Base-by-base conservation (phyloP, 768 basidiomycete genomes). In the Chiua virens region DNA sequence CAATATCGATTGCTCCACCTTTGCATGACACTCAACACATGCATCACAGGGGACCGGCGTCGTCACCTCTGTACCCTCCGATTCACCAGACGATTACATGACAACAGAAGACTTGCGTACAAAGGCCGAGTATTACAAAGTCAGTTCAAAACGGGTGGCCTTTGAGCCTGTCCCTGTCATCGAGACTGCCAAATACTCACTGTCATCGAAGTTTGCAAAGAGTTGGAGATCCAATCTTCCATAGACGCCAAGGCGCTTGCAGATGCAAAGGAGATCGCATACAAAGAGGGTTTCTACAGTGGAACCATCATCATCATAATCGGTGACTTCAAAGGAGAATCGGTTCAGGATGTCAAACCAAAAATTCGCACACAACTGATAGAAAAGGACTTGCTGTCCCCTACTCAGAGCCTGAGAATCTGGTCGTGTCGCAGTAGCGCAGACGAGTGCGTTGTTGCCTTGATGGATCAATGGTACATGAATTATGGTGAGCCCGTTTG, bases 401-500 rank as follows among this genome's bases (percentile, higher is more conserved):
- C 51, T 99, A 99, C 66, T 93, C 95, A 10, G 96, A 98, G 71
- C 96, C 96, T 1, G 95, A 98, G 70, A 89, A 88, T 49, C 67
- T 91, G 58, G 87, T 98, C 62, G 82, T 94, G 62, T 91, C 87
- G 40, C 79, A n/a, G 96, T 39, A 92, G 89, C 69, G 84, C 81
- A n/a, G 97, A 99, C 64, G 96, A 98, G 71, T 99, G 97, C 74
- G 90, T 98, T 18, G 93, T 99, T 51, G 95, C 96, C 4, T 74
- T 99, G 58, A 95, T 94, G 83, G 97, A 99, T 67, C 97, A 99
- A 71, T 99, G 96, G 95, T 99, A 98, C 71, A 73, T 98, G 69
- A 92, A 98, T 70, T 99, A 98, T 61, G 97, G 96, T 60, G 93
- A 98, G 74, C 69, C 82, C 1, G 66, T 68, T n/a, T 99, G 97